A percentile compares a stretch with the other conserved stretches of the same genome.
Conservation (phyloP, 164 flowering plant species). For the Warburgia ugandensis region DNA sequence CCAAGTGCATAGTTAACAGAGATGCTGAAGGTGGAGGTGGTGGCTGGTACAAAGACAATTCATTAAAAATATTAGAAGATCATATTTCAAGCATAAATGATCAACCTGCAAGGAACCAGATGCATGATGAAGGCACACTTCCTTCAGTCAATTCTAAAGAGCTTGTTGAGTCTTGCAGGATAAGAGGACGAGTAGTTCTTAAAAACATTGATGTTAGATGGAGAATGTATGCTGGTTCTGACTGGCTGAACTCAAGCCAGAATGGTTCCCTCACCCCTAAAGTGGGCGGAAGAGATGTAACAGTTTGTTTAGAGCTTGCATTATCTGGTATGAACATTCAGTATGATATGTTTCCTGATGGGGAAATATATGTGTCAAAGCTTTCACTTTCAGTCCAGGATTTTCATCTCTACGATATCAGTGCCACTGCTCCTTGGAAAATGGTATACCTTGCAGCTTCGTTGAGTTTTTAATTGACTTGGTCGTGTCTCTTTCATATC, state of each 20-base stretch:
- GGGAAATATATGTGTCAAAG: conserved; percentile 56
- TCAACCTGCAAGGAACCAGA: conserved; percentile 13
- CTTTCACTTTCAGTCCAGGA: conserved; percentile 61
- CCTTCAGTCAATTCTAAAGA: conserved; percentile 13
- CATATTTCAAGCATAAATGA: conserved; percentile 43
- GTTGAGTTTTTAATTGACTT: neutral
- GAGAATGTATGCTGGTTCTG: conserved; percentile 83
- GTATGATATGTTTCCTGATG: conserved; percentile 60
- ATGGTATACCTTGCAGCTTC: conserved; percentile 37
- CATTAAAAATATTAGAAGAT: conserved; percentile 60
- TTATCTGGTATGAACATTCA: conserved; percentile 49
- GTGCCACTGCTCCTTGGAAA: conserved; percentile 86
- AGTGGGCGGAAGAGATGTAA: conserved; percentile 44
- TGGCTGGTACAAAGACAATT: conserved; percentile 71
- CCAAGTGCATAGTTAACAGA: conserved; percentile 13
- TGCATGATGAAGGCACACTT: conserved; percentile 14
- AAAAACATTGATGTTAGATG: conserved; percentile 56
- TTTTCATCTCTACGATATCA: conserved; percentile 62
- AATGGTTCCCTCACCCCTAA: conserved; percentile 12
- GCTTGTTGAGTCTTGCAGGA: conserved; percentile 26
- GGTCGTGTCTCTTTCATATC: neutral
- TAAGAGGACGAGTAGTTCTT: conserved; percentile 48
- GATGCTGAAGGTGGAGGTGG: conserved; percentile 23
- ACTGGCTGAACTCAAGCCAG: conserved; percentile 42
- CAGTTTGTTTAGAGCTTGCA: conserved; percentile 59